These are phyloP conservation scores for Fusarium torulosum DNA, from an alignment of 2,329 filamentous ascomycete genomes.

Conservation along the genomic window DNA sequence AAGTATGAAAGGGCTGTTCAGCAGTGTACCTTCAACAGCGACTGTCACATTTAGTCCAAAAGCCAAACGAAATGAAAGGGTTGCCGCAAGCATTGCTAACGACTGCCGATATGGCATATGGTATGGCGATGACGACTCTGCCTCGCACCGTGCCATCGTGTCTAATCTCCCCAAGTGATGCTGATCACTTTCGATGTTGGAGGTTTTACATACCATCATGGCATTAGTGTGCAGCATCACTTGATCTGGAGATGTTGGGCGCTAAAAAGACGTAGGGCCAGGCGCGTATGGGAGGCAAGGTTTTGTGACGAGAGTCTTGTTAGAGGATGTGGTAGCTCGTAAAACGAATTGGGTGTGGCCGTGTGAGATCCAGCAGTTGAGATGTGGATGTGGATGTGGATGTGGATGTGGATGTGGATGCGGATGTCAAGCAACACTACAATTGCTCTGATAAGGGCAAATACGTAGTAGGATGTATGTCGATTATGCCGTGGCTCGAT, in stretches of 20 bases:
- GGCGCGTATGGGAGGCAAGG: slow-evolving; percentile 21
- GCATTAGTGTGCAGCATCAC: slow-evolving; percentile 36
- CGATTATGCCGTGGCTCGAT: slow-evolving; percentile 14
- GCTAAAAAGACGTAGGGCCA: slow-evolving; percentile 30
- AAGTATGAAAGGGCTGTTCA: background rate
- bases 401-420: slow-evolving; percentile 2
- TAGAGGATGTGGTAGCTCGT: slow-evolving; percentile 18
- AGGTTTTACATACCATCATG: slow-evolving; percentile 28
- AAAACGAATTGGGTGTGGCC: slow-evolving; percentile 7
- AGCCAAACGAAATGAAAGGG: slow-evolving; percentile 9
- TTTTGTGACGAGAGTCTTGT: slow-evolving; percentile 39
- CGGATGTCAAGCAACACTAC: slow-evolving; percentile 9
- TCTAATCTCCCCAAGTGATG: slow-evolving; percentile 12
- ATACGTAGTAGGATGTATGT: background rate
- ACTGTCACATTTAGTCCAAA: background rate
- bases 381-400: background rate
- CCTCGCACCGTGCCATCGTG: slow-evolving; percentile 5
- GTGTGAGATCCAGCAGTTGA: background rate
- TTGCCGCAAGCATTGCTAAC: slow-evolving; percentile 21
- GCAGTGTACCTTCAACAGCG: background rate
- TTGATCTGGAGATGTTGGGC: slow-evolving; percentile 43
- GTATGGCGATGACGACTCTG: slow-evolving; percentile 30
- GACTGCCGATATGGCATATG: slow-evolving; percentile 18
- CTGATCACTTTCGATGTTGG: slow-evolving; percentile 34
- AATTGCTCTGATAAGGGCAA: slow-evolving; percentile 7